A percentile compares a stretch with the other conserved stretches of the same genome.
Evolutionary conservation across 2,329 filamentous ascomycete genomes (phyloP).

Genomic region (Leptoxyphium fumago): DNA sequence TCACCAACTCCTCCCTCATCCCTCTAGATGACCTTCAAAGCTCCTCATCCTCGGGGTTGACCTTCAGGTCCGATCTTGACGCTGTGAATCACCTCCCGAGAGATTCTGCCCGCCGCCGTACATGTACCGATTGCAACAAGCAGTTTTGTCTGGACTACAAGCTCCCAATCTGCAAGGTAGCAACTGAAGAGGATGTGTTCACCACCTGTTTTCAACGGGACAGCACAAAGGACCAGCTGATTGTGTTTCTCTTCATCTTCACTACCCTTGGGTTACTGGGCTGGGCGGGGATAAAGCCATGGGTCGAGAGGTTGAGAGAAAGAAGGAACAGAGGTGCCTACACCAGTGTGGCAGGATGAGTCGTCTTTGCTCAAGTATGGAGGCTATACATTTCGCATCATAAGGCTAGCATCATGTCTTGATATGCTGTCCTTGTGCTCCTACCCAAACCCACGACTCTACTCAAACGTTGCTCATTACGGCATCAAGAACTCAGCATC

Average conservation of each 20-base stretch:
- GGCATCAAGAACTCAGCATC: too few relatives aligned
- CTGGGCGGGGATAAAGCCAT: slow-evolving; percentile 47
- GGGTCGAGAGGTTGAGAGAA: slow-evolving; percentile 41
- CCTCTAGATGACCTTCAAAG: slow-evolving; percentile 36
- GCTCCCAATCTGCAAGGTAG: slow-evolving; percentile 46
- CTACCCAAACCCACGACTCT: too few relatives aligned
- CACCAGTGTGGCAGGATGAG: background rate
- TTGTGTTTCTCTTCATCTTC: slow-evolving; percentile 52
- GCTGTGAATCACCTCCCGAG: background rate
- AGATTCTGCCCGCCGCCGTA: slow-evolving; percentile 14
- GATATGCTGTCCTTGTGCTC: too few relatives aligned
- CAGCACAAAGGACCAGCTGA: slow-evolving; percentile 50
- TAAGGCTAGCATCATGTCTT: too few relatives aligned
- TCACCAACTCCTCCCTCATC: slow-evolving; percentile 53
- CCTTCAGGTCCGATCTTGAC: slow-evolving; percentile 1
- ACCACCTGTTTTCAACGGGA: slow-evolving; percentile 56
- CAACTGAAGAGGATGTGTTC: slow-evolving; percentile 50
- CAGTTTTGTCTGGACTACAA: slow-evolving; percentile 51
- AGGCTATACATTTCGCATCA: too few relatives aligned
- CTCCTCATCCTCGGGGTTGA: background rate
- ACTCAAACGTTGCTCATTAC: too few relatives aligned
- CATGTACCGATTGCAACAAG: slow-evolving; percentile 52
- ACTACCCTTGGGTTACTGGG: slow-evolving; percentile 45
- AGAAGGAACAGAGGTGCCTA: slow-evolving; percentile 21
- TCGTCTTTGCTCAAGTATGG: too few relatives aligned